Evolutionary conservation across 1,139 yeast genomes (phyloP), one percentile per base, ranked within the genome.

Genomic region (Debaryomycetaceae sp.): DNA sequence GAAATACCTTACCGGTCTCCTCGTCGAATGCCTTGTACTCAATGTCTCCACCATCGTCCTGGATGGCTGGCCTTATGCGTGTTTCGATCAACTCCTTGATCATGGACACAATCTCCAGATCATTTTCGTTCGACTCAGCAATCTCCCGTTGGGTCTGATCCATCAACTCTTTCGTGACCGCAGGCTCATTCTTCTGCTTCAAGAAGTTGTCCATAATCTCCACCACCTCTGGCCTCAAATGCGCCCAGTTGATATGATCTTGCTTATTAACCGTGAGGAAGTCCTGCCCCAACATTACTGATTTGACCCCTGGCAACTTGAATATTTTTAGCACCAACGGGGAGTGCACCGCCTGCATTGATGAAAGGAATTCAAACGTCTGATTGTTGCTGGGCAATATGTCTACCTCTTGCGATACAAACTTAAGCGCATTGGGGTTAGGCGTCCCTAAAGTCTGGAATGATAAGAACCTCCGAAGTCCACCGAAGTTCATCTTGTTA

Each of bases 391-490:
- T 75, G 1, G 99, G 97, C 22, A 88, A 67, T 48, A 80, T 75
- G 11, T 59, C 55, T 43, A 60, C 62, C 43, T 76, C 79, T 20
- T 68, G 69, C 2, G 82, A 70, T 11, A 78, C 64, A 55, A 90
- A 93, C 67, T 93, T 93, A 48, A 93, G 70, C 0, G 99, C 98
- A 63, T 93, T 87, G 37, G 83, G 91, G 58, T 93, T 93, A 4
- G 99, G 99, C 0, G 99, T 93, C 4, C 87, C 65, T 37, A 63
- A 58, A 5, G 79, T 72, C 49, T 72, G 65, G 56, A 74, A 72
- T 1, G 73, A 60, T 13, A 71, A 62, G 31, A 62, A 54, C 38
- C 75, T 56, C 39, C 38, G 31, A 7, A 27, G 8, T 8, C 31
- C 31, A 7, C 8, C 11, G 11, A 27, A 8, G 31, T 11, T 27